Evolutionary conservation across 129 eudicot species (phyloP), one percentile per base, ranked within the genome.

Genomic region (Chrysanthemum makinoi): DNA sequence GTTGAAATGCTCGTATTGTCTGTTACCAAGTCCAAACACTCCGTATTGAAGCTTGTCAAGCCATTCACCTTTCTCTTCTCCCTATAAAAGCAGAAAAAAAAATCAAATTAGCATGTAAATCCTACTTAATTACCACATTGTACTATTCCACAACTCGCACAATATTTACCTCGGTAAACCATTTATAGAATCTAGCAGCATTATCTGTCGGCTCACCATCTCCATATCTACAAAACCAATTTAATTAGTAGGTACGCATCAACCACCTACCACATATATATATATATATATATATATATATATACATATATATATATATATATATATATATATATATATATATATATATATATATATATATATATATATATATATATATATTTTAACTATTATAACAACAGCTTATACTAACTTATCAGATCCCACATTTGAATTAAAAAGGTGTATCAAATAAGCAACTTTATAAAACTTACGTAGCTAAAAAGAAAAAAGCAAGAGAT

Each of bases 171-270:
- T 94, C 99, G 1, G 78, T 52, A 77, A 94, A 94, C 99, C 97
- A 94, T 75, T 94, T 94, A 76, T 90, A 89, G 75, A 94, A 94
- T 78, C 97, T 87, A 2, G 99, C 99, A 0, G 99, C 99, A 74
- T 94, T 94, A 79, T 94, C 99, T 0, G 99, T 94, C 69, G 99
- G 99, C 84, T 94, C 99, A 67, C 99, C 99, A 79, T 94, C 99
- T 81, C 99, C 99, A 80, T 94, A 94, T 57, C 99, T 94, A 75
- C 83, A 81, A 33, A 65, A 76, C n/a, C 20, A 76, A 70, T 30
- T 72, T 72, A 80, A 74, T 60, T 52, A 79, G 68, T 33, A 13
- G 33, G 47, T 62, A 74, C 12, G 30, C 51, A 68, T 67, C 51
- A 47, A 68, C 80, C 62, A 59, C 74, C 33, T 54, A 44, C 51